Base-by-base conservation (phyloP, 1,284 basidiomycete species). In the Tylopilus sp. region DNA sequence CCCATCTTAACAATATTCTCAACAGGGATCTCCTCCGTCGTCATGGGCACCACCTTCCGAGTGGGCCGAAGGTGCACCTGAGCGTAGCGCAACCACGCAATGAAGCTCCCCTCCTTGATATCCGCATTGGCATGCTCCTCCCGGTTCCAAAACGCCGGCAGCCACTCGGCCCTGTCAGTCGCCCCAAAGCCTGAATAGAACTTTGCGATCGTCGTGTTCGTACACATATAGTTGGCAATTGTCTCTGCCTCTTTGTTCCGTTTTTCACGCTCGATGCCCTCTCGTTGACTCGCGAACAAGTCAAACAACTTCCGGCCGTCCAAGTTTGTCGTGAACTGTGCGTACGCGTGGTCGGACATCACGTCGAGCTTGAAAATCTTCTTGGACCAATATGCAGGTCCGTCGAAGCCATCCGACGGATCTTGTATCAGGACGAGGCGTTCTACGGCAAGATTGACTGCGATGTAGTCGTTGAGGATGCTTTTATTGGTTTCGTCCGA, bases 221-320 rank as follows among this genome's bases (percentile, higher is more conserved):
- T 44, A 38, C 62, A 65, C 19, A 65, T 32, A 26, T 65, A 51
- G 33, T 64, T 64, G 26, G 62, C 29, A 36, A 65, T 52, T n/a
- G 56, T 47, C 22, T 65, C 63, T 13, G 63, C 63, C 36, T 64
- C 63, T 26, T 58, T 55, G 52, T 65, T 64, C 53, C 63, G 26
- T 36, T 64, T 33, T n/a, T 58, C 51, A 2, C 51, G 41, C 26
- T 54, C 55, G 22, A 65, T 36, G 8, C 63, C 63, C 51, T 65
- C 63, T 19, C 63, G 63, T 36, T 64, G 62, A 41, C 63, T 65
- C 38, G 63, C 62, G 62, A 65, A 65, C 63, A 65, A 58, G 51
- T 65, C 63, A 41, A 58, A 65, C 8, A 65, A 16, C n/a, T 36
- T 64, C 32, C 54, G 56, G 19, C 63, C 63, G 3, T 65, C 32